Evolutionary conservation across 495 filamentous ascomycete genomes (phyloP).

Genomic region (Penicillium subrubescens): DNA sequence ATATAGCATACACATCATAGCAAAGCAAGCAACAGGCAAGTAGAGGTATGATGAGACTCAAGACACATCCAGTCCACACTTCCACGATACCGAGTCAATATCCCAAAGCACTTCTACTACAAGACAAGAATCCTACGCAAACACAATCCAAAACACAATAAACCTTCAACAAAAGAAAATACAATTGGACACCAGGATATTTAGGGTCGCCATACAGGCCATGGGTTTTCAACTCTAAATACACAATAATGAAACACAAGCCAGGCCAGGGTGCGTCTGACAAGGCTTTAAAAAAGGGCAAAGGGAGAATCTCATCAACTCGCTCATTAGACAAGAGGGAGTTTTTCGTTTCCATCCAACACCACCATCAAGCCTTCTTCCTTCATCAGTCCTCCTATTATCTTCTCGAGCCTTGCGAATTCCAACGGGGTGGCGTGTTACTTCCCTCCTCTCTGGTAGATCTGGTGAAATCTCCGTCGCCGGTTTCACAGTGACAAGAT

Average conservation of each 20-base stretch:
- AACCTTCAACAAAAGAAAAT: constrained; percentile 35
- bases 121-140: neutral
- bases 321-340: constrained; percentile 20
- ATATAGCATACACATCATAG: neutral
- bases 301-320: constrained; percentile 28
- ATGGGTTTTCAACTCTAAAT: constrained; percentile 49
- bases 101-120: neutral
- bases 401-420: neutral
- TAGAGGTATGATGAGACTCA: neutral
- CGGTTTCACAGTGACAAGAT: constrained; percentile 5
- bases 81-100: neutral
- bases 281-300: constrained; percentile 34
- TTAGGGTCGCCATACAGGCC: constrained; percentile 27
- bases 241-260: constrained; percentile 55
- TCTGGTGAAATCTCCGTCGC: neutral
- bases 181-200: constrained; percentile 37
- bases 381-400: constrained; percentile 1
- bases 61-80: neutral
- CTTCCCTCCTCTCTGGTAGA: neutral
- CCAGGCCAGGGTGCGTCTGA: constrained; percentile 30
- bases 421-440: neutral
- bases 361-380: neutral
- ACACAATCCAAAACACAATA: neutral
- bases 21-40: neutral
- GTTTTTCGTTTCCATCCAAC: neutral